Evolutionary conservation across 2,329 filamentous ascomycete genomes (phyloP).

Genomic region (Xylariaceae sp.): DNA sequence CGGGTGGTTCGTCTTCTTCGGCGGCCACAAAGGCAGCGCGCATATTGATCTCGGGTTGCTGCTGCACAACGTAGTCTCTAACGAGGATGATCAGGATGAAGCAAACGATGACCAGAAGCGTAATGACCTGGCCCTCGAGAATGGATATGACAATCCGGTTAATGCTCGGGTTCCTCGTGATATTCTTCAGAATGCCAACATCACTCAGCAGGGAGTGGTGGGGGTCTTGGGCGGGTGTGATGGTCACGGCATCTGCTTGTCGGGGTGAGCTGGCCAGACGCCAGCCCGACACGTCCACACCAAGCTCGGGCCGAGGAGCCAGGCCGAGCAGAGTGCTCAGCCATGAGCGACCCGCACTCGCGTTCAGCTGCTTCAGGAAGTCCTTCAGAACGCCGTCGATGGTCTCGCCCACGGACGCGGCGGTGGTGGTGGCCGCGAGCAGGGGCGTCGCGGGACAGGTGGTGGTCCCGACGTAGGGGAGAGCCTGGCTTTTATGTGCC

Average conservation of each 20-base stretch:
- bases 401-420: slow-evolving; percentile 28
- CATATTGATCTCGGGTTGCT: slow-evolving; percentile 88
- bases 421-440: slow-evolving; percentile 29
- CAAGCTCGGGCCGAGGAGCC: slow-evolving; percentile 11
- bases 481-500: slow-evolving; percentile 7
- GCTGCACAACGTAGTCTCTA: slow-evolving; percentile 94
- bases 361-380: slow-evolving; percentile 24
- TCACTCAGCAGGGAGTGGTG: slow-evolving; percentile 47
- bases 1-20: slow-evolving; percentile 25
- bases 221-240: slow-evolving; percentile 6
- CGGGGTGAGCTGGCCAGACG: slow-evolving; percentile 12
- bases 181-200: slow-evolving; percentile 46
- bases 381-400: slow-evolving; percentile 25
- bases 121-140: slow-evolving; percentile 90
- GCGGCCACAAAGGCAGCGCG: slow-evolving; percentile 54
- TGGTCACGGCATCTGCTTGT: slow-evolving; percentile 3
- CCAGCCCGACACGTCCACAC: slow-evolving; percentile 13
- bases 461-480: slow-evolving; percentile 19
- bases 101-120: slow-evolving; percentile 78
- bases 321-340: slow-evolving; percentile 23
- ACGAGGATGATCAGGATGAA: slow-evolving; percentile 98
- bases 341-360: slow-evolving; percentile 24
- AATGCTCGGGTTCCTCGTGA: slow-evolving; percentile 61
- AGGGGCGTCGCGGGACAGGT: slow-evolving; percentile 34
- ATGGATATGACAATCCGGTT: slow-evolving; percentile 78